Evolutionary conservation across 352 stramenopile species (phyloP).

Genomic region (Phytophthora niederhauseri): DNA sequence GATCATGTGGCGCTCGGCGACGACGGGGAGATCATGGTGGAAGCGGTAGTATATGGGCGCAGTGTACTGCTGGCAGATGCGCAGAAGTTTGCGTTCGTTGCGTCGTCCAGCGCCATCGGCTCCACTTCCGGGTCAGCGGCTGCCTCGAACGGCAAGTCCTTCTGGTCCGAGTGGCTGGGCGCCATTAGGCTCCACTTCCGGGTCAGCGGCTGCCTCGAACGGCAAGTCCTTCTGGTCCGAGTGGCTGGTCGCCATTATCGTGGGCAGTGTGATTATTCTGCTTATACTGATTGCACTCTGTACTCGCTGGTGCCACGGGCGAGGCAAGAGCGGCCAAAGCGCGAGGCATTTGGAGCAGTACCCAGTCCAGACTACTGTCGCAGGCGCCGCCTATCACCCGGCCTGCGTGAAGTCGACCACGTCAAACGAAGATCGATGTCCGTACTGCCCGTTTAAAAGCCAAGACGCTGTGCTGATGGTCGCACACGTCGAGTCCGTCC

Average conservation of each 20-base stretch:
- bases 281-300: conserved; percentile 48
- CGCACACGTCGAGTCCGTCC: conserved; percentile 66
- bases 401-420: conserved; percentile 20
- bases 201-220: conserved; percentile 23
- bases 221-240: conserved; percentile 57
- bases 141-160: conserved; percentile 28
- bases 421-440: conserved; percentile 44
- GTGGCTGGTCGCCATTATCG: conserved; percentile 60
- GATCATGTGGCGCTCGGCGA: conserved; percentile 35
- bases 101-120: conserved; percentile 77
- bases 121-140: conserved; percentile 44
- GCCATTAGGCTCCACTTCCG: conserved; percentile 54
- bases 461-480: conserved; percentile 65
- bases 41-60: conserved; percentile 69
- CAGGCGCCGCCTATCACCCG: conserved; percentile 21
- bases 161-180: conserved; percentile 70
- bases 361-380: conserved; percentile 16
- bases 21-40: conserved; percentile 71
- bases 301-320: conserved; percentile 41
- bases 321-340: conserved; percentile 20
- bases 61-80: conserved; percentile 61
- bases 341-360: conserved; percentile 20
- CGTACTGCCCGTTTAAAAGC: conserved; percentile 63
- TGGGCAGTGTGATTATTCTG: conserved; percentile 51
- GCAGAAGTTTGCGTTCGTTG: conserved; percentile 80